These are phyloP conservation scores for Plasmodium ovale DNA, from an alignment of 169 alveolate species.

Conservation along the genomic window DNA sequence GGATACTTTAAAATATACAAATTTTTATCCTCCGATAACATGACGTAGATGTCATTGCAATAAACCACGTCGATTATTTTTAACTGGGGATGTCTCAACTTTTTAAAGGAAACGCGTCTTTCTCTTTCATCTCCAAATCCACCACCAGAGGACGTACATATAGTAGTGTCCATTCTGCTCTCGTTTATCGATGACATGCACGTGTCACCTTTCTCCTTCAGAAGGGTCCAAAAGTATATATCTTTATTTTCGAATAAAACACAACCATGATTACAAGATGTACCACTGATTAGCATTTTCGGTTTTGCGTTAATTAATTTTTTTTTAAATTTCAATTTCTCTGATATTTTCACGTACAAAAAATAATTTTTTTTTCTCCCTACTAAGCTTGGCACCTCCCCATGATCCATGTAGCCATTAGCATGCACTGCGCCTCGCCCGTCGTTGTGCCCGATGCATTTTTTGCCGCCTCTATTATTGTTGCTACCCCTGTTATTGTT, in stretches of 20 bases:
- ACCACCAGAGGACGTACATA: too few relatives aligned
- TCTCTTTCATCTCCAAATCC: too few relatives aligned
- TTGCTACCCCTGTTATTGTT: too few relatives aligned
- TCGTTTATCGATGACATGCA: not conserved
- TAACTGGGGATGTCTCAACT: conserved; percentile 27
- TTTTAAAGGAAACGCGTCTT: conserved; percentile 7
- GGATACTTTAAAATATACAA: conserved; percentile 46
- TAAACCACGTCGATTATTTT: conserved; percentile 36
- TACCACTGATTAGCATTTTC: conserved; percentile 30
- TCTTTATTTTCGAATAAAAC: conserved; percentile 66
- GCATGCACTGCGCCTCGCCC: too few relatives aligned
- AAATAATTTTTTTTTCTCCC: not conserved
- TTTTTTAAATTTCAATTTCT: conserved; percentile 30
- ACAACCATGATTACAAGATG: conserved; percentile 60
- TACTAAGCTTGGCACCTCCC: too few relatives aligned
- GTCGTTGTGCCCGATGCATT: too few relatives aligned
- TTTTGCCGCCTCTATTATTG: too few relatives aligned
- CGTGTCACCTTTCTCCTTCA: not conserved
- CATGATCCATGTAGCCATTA: too few relatives aligned
- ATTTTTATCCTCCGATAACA: conserved; percentile 51
- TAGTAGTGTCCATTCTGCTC: not conserved
- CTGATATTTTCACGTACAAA: conserved; percentile 27
- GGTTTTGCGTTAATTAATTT: conserved; percentile 49
- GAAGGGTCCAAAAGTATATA: conserved; percentile 50
- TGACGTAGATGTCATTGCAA: conserved; percentile 62